phyloP scores from a whole-genome alignment of 148 eudicot species.

The Chenopodium album region DNA sequence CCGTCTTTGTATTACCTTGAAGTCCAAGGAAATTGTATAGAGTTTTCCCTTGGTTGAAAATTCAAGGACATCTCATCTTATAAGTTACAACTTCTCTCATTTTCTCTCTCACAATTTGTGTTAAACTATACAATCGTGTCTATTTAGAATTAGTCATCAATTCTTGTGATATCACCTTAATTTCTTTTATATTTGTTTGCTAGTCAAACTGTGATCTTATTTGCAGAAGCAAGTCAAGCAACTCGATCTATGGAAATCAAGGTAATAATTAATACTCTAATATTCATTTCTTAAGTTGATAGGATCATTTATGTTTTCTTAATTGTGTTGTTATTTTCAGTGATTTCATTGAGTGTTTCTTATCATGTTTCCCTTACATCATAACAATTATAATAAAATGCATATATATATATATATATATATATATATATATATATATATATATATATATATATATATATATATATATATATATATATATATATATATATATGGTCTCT shows the following conservation, averaged over 20 bases:
- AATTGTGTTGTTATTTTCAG: not conserved
- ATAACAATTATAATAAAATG: too few relatives aligned
- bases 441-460: too few relatives aligned
- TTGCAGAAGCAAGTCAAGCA: constrained; percentile 4
- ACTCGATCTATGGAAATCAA: constrained; percentile 25
- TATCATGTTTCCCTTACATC: not conserved
- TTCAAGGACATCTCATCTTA: not conserved
- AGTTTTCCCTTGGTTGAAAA: constrained; percentile 13
- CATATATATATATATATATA: too few relatives aligned
- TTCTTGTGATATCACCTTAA: constrained; percentile 8
- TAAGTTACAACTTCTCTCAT: constrained; percentile 1
- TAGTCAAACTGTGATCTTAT: constrained; percentile 17
- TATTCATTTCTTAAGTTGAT: constrained; percentile 1
- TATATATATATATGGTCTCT: too few relatives aligned
- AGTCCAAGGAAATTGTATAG: constrained; percentile 21
- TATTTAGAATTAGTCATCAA: not conserved
- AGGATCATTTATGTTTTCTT: constrained; percentile 14
- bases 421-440: too few relatives aligned
- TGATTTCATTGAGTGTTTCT: not conserved
- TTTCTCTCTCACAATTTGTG: constrained; percentile 7
- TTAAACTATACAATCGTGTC: constrained; percentile 13
- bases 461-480: too few relatives aligned
- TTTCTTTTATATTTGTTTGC: not conserved
- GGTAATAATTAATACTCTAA: constrained; percentile 19
- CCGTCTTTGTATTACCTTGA: not conserved